Evolutionary conservation across 495 filamentous ascomycete species (phyloP).

Genomic region (Penicillium verhagenii): DNA sequence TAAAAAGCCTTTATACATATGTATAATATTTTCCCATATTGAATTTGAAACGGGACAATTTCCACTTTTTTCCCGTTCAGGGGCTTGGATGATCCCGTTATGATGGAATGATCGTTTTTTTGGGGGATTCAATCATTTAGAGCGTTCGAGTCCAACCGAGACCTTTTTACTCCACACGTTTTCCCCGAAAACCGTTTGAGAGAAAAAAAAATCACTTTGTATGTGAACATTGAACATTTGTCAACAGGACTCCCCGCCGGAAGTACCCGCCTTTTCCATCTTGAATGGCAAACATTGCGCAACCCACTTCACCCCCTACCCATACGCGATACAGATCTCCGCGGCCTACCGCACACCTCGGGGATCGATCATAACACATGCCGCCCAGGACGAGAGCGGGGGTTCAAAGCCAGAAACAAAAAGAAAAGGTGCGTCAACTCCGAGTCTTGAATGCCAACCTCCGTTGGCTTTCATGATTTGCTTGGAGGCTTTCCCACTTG

Average conservation of each 20-base stretch:
- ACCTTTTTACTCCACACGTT: conserved; percentile 20
- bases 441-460: too few species aligned
- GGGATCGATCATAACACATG: conserved; percentile 48
- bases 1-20: too few species aligned
- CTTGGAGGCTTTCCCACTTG: not conserved
- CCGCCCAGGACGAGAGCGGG: conserved; percentile 76
- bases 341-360: conserved; percentile 16
- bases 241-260: not conserved
- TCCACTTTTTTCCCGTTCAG: not conserved
- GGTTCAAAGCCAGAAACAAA: conserved; percentile 87
- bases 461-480: not conserved
- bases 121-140: not conserved
- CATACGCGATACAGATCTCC: conserved; percentile 30
- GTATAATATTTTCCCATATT: too few species aligned
- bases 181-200: not conserved
- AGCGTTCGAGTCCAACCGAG: conserved; percentile 16
- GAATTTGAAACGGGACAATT: not conserved
- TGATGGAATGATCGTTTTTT: not conserved
- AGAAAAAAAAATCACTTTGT: too few species aligned
- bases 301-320: conserved; percentile 14
- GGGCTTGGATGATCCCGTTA: not conserved
- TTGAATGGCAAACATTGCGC: conserved; percentile 30
- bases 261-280: conserved; percentile 2
- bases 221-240: not conserved
- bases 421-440: conserved; percentile 72